phyloP scores from a whole-genome alignment of 2,329 filamentous ascomycete species.

The Colletotrichum sp. region DNA sequence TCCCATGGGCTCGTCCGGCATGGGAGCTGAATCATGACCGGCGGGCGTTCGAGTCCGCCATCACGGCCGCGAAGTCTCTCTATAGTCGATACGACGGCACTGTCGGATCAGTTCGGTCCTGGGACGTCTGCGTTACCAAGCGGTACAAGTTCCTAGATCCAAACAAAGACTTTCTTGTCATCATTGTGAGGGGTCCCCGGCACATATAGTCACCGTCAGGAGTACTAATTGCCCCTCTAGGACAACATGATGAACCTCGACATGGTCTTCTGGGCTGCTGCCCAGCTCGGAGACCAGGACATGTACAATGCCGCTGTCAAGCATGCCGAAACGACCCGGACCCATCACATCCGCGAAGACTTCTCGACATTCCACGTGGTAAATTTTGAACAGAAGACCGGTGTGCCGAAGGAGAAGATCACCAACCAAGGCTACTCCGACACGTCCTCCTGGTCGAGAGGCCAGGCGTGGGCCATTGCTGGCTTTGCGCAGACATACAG shows the following conservation, averaged over 20 bases:
- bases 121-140: conserved; percentile 48
- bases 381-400: conserved; percentile 48
- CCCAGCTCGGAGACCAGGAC: conserved; percentile 30
- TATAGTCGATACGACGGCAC: conserved; percentile 37
- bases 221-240: conserved; percentile 17
- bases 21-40: conserved; percentile 44
- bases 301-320: conserved; percentile 38
- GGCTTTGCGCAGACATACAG: conserved; percentile 51
- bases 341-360: conserved; percentile 43
- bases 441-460: conserved; percentile 49
- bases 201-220: background rate
- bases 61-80: conserved; percentile 39
- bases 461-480: conserved; percentile 54
- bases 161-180: conserved; percentile 40
- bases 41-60: conserved; percentile 36
- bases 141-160: conserved; percentile 40
- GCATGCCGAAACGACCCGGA: conserved; percentile 44
- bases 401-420: conserved; percentile 41
- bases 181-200: conserved; percentile 37
- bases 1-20: conserved; percentile 38
- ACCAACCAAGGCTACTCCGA: conserved; percentile 53
- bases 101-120: conserved; percentile 42
- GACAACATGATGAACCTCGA: conserved; percentile 48
- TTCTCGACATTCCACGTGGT: conserved; percentile 47
- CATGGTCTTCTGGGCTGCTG: conserved; percentile 44